Conservation (phyloP, 1,139 yeast species). For the Yamadazyma epiphylla region DNA sequence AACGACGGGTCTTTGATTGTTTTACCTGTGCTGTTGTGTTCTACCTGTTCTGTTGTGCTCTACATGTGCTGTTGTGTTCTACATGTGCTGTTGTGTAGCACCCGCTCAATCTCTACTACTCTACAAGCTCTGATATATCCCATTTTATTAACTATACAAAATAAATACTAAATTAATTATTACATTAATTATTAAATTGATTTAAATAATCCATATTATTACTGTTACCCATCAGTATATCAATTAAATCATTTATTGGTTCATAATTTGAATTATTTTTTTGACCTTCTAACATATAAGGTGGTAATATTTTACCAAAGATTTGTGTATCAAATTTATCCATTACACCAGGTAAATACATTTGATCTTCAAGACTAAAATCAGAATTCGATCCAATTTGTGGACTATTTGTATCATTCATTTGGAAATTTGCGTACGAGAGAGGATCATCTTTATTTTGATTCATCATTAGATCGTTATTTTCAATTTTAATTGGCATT, state of each 20-base stretch:
- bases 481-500: not conserved
- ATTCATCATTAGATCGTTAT: too few relatives aligned
- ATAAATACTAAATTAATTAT: slow-evolving; percentile 3
- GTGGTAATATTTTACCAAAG: slow-evolving; percentile 80
- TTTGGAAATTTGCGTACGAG: not conserved
- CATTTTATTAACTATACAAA: slow-evolving; percentile 1
- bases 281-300: slow-evolving; percentile 58
- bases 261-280: slow-evolving; percentile 11
- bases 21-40: too few relatives aligned
- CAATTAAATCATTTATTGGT: slow-evolving; percentile 8
- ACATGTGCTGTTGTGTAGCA: too few relatives aligned
- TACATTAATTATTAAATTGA: not conserved
- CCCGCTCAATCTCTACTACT: too few relatives aligned
- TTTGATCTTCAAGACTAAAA: slow-evolving; percentile 12
- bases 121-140: too few relatives aligned
- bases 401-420: slow-evolving; percentile 5
- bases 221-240: slow-evolving; percentile 7
- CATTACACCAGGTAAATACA: slow-evolving; percentile 73
- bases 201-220: slow-evolving; percentile 3
- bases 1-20: too few relatives aligned
- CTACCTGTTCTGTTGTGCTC: too few relatives aligned
- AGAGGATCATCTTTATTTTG: too few relatives aligned
- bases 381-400: slow-evolving; percentile 5
- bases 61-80: too few relatives aligned
- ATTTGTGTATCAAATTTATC: slow-evolving; percentile 81